A percentile compares a stretch with the other conserved stretches of the same genome.
These are phyloP conservation scores for Groenewaldozyma sp. DNA, from an alignment of 1,139 yeast genomes.

Conservation along the genomic window DNA sequence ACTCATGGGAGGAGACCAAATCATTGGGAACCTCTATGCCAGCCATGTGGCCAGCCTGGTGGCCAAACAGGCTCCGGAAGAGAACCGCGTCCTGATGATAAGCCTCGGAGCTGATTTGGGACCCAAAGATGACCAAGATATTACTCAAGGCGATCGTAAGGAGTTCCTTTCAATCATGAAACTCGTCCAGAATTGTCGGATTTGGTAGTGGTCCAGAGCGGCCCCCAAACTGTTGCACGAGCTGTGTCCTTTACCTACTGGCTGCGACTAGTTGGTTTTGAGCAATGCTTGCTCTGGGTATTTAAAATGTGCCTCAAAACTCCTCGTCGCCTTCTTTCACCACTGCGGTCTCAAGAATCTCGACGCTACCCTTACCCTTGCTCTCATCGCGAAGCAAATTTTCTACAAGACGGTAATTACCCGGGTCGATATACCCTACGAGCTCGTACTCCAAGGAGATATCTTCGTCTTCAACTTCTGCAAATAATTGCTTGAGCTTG, in stretches of 20 bases:
- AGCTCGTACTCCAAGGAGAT: constrained; percentile 46
- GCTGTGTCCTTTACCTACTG: background rate
- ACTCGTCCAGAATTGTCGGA: constrained; percentile 27
- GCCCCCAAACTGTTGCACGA: constrained; percentile 3
- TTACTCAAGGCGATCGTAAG: constrained; percentile 22
- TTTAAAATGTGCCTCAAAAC: background rate
- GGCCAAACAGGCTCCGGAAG: constrained; percentile 30
- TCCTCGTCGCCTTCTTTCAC: constrained; percentile 46
- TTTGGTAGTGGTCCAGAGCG: constrained; percentile 29
- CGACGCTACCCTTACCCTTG: constrained; percentile 55
- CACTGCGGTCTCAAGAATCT: constrained; percentile 87
- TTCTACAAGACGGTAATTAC: constrained; percentile 61
- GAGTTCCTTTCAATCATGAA: constrained; percentile 27
- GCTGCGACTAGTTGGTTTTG: background rate
- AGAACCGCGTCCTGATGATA: constrained; percentile 28
- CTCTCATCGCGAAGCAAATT: constrained; percentile 49
- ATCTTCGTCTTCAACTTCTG: constrained; percentile 46
- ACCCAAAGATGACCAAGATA: constrained; percentile 18
- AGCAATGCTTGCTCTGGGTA: background rate
- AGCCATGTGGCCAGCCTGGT: constrained; percentile 30
- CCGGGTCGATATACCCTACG: constrained; percentile 79
- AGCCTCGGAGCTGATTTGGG: constrained; percentile 29
- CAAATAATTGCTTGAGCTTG: constrained; percentile 44
- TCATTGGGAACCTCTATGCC: constrained; percentile 27
- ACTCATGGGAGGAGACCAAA: constrained; percentile 26